These are phyloP conservation scores for Pseudonectria foliicola DNA, from an alignment of 2,329 filamentous ascomycete genomes.

Conservation along the genomic window DNA sequence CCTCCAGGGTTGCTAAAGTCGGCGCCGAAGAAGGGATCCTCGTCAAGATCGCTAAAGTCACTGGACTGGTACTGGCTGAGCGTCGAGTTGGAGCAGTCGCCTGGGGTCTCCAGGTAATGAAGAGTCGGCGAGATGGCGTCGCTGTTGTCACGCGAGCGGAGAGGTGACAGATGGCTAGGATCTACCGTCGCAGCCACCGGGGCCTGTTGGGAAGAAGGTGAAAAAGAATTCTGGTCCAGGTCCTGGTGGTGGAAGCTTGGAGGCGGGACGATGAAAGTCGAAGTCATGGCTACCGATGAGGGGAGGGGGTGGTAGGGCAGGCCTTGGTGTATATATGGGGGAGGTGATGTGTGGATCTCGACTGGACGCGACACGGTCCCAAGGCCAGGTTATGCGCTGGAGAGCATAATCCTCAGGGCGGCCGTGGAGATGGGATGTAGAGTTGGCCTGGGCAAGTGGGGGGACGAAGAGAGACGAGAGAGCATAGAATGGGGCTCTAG, in stretches of 20 bases:
- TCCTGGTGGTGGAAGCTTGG: slow-evolving; percentile 32
- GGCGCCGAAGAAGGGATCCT: slow-evolving; percentile 45
- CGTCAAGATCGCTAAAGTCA: slow-evolving; percentile 39
- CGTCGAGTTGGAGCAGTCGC: slow-evolving; percentile 38
- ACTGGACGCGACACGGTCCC: no score
- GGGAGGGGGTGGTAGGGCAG: slow-evolving; percentile 16
- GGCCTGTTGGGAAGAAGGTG: slow-evolving; percentile 15
- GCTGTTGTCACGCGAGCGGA: slow-evolving; percentile 33
- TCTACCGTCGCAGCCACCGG: slow-evolving; percentile 26
- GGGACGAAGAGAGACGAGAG: no score
- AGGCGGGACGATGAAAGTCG: slow-evolving; percentile 34
- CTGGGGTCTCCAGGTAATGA: slow-evolving; percentile 37
- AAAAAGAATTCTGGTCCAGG: slow-evolving; percentile 20
- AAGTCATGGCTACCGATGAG: slow-evolving; percentile 33
- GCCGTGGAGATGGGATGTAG: no score
- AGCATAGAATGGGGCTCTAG: no score
- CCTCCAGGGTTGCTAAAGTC: slow-evolving; percentile 38
- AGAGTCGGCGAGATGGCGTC: slow-evolving; percentile 23
- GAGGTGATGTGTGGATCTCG: no score
- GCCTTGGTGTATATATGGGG: slow-evolving; percentile 29
- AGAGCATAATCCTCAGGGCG: no score
- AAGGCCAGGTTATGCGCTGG: no score
- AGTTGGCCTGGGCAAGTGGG: no score
- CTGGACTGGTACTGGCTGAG: slow-evolving; percentile 43
- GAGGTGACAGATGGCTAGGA: slow-evolving; percentile 35